These are phyloP conservation scores for Cystofilobasidium capitatum DNA, from an alignment of 768 basidiomycete genomes.

Conservation along the genomic window DNA sequence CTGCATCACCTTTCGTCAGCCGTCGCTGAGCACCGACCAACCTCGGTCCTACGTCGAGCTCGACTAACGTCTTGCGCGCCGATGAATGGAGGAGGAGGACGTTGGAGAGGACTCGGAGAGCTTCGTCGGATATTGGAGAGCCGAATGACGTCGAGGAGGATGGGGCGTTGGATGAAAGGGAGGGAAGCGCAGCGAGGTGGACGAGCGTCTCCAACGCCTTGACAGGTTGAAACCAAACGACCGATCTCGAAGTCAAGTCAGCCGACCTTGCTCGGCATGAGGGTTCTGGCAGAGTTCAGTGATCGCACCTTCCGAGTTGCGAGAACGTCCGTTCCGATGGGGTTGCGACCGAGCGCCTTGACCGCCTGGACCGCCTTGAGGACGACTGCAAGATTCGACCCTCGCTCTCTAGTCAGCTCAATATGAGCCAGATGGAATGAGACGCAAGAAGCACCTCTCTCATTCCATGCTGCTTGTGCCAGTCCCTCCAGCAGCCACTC, in stretches of 20 bases:
- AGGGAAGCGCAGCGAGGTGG: constrained; percentile 6
- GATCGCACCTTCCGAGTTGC: not conserved
- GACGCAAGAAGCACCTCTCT: not conserved
- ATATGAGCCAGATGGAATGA: not conserved
- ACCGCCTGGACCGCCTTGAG: not conserved
- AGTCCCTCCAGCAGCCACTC: not conserved
- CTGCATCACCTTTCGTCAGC: not conserved
- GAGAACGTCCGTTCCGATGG: not conserved
- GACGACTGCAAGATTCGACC: not conserved
- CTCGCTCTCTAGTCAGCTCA: not conserved
- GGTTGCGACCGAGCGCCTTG: not conserved
- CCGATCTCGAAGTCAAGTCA: not conserved
- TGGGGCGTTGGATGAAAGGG: not conserved
- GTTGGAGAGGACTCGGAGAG: constrained; percentile 31
- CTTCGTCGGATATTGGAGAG: constrained; percentile 24
- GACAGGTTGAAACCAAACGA: not conserved
- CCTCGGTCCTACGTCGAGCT: constrained; percentile 24
- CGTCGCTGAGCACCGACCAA: constrained; percentile 27
- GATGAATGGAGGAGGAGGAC: constrained; percentile 29
- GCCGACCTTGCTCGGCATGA: not conserved
- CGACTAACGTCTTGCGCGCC: constrained; percentile 26
- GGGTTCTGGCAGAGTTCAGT: not conserved
- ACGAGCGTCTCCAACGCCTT: constrained; percentile 19
- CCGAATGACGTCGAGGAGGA: constrained; percentile 2
- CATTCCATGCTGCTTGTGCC: not conserved